phyloP scores from a whole-genome alignment of 2,329 filamentous ascomycete species.

The Fusarium beomiforme region DNA sequence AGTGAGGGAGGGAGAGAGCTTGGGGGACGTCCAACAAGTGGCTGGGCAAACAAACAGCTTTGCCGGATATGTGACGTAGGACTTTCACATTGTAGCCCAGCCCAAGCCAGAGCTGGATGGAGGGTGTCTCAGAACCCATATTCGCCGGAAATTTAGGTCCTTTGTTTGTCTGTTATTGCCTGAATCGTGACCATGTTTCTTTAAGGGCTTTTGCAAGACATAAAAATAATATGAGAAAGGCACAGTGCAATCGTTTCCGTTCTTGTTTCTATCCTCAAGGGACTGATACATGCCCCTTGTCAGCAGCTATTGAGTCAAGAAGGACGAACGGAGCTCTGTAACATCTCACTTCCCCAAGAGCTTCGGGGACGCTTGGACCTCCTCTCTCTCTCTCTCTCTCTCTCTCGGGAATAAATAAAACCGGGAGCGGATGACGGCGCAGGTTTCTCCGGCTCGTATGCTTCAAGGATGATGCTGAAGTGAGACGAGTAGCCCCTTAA shows the following conservation, averaged over 20 bases:
- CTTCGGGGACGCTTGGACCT: slow-evolving; percentile 20
- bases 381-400: too few relatives aligned
- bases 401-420: not conserved
- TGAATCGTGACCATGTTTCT: not conserved
- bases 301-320: slow-evolving; percentile 14
- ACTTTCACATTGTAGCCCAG: slow-evolving; percentile 8
- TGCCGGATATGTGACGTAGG: slow-evolving; percentile 29
- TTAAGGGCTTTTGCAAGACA: not conserved
- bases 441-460: slow-evolving; percentile 29
- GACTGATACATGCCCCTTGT: slow-evolving; percentile 4
- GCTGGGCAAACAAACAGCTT: slow-evolving; percentile 30
- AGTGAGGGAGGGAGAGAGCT: not conserved
- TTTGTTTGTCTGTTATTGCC: slow-evolving; percentile 10
- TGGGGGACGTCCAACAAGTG: slow-evolving; percentile 5
- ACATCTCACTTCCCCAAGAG: slow-evolving; percentile 23
- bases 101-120: not conserved
- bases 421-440: slow-evolving; percentile 14
- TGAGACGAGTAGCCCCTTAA: slow-evolving; percentile 10
- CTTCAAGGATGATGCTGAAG: slow-evolving; percentile 1
- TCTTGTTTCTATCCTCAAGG: not conserved
- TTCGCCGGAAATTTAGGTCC: not conserved
- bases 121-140: slow-evolving; percentile 18
- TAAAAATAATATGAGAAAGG: not conserved
- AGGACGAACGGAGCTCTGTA: slow-evolving; percentile 34
- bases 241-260: not conserved